A percentile compares a stretch with the other conserved stretches of the same genome.
Evolutionary conservation across 176 grass and related monocot genomes (phyloP).

Genomic region (Chrysopogon serrulatus): DNA sequence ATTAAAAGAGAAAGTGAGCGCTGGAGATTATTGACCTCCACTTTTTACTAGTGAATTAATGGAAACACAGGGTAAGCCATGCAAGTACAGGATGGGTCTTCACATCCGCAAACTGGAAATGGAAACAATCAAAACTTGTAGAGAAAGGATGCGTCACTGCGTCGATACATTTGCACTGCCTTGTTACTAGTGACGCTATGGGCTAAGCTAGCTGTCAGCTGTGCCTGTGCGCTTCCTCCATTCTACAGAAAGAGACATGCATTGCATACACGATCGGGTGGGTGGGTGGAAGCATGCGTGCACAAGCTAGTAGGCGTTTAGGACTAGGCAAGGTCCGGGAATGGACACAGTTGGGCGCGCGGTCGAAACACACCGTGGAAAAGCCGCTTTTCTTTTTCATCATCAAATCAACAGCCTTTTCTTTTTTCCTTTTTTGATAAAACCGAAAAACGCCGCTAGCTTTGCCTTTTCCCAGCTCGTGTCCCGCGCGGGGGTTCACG

Average conservation of each 20-base stretch:
- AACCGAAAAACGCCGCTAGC: neutral
- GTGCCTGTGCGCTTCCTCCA: neutral
- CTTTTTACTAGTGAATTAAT: too few relatives aligned
- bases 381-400: neutral
- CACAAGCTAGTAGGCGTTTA: neutral
- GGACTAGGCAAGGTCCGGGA: neutral
- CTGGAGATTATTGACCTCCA: neutral
- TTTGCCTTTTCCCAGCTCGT: neutral
- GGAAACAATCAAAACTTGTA: neutral
- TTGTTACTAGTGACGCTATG: neutral
- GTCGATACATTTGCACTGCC: neutral
- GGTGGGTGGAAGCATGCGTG: neutral
- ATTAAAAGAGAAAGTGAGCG: neutral
- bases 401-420: neutral
- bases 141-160: neutral
- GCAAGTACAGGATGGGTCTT: neutral
- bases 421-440: constrained; percentile 1
- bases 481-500: neutral
- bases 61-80: too few relatives aligned
- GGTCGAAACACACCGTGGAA: neutral
- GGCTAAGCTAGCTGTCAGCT: neutral
- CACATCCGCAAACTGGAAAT: neutral
- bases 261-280: neutral
- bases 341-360: neutral
- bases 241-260: neutral